Base-by-base conservation (phyloP, 208 protist species). In the Phytomonas francai region DNA sequence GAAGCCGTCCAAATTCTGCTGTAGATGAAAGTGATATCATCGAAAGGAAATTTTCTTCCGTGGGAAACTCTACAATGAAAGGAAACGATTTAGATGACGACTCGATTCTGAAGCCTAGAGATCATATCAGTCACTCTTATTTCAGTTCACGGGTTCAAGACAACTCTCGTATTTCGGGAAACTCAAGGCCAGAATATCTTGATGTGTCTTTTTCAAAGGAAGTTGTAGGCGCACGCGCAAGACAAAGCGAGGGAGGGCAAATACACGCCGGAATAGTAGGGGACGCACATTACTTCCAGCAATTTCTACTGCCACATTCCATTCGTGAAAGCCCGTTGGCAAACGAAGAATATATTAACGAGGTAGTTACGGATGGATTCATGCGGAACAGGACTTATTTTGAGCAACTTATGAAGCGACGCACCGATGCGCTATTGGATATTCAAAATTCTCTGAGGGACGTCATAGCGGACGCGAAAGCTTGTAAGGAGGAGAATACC, bases 331-430 rank as follows among this genome's bases (percentile, higher is more conserved):
- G 16, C 1, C 7, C 2, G 39, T 49, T 49, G 12, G 14, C 4
- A 3, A 19, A 49, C 14, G 39, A 49, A 19, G 1, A 9, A 19
- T 12, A 49, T 12, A 49, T 49, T 49, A 49, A 12, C 4, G 16
- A 49, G 39, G 39, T 19, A 19, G 4, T 49, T 19, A 49, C 12
- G 6, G 14, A 49, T 49, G 39, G 14, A 19, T 89, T 93, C 67
- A 89, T 90, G 78, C 91, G 89, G 63, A 93, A 95, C 58, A 85
- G 93, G 68, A 66, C 91, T 27, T 88, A 93, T 72, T 91, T 88
- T 68, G 87, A 89, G 51, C 84, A 95, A 63, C 75, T 95, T 16
- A 82, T 88, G 75, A 80, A 81, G 33, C 79, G 84, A 28, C 80
- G 87, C 0, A 76, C 80, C 32, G 80, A 87, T 27, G 83, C 86